These are phyloP conservation scores for Cercospora zeina DNA, from an alignment of 2,329 filamentous ascomycete species.

Conservation along the genomic window DNA sequence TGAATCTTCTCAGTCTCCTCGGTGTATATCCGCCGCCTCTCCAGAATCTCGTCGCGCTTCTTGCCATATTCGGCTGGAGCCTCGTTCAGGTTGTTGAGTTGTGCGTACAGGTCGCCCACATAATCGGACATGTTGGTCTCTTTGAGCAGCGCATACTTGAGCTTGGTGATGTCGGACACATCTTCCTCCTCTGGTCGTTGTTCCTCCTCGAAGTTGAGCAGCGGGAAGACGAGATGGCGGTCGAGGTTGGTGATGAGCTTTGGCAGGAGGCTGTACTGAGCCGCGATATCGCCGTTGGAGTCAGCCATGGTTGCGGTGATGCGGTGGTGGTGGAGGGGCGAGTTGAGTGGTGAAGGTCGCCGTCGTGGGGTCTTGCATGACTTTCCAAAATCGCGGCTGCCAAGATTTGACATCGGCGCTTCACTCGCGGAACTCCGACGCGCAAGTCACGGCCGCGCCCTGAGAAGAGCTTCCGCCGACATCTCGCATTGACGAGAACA, in stretches of 20 bases:
- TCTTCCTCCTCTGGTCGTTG: slow-evolving; percentile 78
- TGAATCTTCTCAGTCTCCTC: slow-evolving; percentile 87
- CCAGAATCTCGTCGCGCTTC: slow-evolving; percentile 85
- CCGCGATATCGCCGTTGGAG: slow-evolving; percentile 43
- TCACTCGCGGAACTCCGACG: slow-evolving; percentile 8
- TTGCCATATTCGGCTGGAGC: slow-evolving; percentile 81
- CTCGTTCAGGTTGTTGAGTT: slow-evolving; percentile 77
- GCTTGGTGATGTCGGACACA: slow-evolving; percentile 71
- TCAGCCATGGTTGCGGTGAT: slow-evolving; percentile 43
- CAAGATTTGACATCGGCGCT: slow-evolving; percentile 20
- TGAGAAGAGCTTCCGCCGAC: slow-evolving; percentile 6
- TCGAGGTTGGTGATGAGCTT: slow-evolving; percentile 90
- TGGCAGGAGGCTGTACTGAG: slow-evolving; percentile 75
- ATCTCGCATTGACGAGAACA: slow-evolving; percentile 13
- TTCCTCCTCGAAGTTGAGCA: slow-evolving; percentile 86
- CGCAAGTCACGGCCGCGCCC: slow-evolving; percentile 3
- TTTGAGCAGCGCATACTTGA: slow-evolving; percentile 92
- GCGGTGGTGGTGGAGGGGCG: slow-evolving; percentile 12
- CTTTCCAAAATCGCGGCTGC: slow-evolving; percentile 14
- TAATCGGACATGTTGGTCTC: slow-evolving; percentile 99
- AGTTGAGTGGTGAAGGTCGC: neutral
- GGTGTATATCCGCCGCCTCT: slow-evolving; percentile 78
- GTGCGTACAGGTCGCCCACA: slow-evolving; percentile 85
- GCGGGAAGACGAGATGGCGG: slow-evolving; percentile 92
- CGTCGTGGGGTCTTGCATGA: neutral